These are phyloP conservation scores for Alternaria dauci DNA, from an alignment of 2,329 filamentous ascomycete species.

Conservation along the genomic window DNA sequence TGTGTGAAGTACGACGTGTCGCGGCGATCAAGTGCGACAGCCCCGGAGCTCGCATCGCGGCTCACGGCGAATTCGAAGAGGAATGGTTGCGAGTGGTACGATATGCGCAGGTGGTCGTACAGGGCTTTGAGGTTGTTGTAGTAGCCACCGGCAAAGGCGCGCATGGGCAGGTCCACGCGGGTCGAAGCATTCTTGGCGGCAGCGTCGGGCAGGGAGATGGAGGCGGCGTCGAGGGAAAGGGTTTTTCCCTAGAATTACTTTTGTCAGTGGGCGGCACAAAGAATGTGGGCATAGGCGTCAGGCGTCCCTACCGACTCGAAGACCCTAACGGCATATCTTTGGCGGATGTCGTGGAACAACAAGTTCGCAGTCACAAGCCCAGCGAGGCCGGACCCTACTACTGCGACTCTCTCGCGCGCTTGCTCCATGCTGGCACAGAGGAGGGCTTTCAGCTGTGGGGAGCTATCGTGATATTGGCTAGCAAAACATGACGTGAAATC, in stretches of 20 bases:
- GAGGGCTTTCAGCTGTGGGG: not conserved
- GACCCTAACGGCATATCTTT: constrained; percentile 55
- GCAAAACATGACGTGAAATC: not conserved
- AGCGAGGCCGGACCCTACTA: constrained; percentile 61
- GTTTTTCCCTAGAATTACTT: constrained; percentile 49
- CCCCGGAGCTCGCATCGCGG: constrained; percentile 8
- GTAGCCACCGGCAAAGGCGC: constrained; percentile 61
- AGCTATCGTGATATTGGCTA: not conserved
- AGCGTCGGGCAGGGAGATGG: constrained; percentile 48
- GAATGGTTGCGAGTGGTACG: constrained; percentile 61
- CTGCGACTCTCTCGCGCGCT: constrained; percentile 46
- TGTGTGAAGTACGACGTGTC: constrained; percentile 60
- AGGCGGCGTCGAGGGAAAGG: constrained; percentile 58
- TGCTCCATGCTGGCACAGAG: constrained; percentile 13
- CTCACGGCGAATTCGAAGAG: constrained; percentile 60
- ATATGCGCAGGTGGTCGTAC: constrained; percentile 64
- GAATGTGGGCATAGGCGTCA: not conserved
- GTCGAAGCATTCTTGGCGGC: constrained; percentile 30
- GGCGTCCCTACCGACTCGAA: constrained; percentile 55
- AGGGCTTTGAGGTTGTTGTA: constrained; percentile 65
- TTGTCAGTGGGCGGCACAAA: not conserved
- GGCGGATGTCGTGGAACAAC: constrained; percentile 51
- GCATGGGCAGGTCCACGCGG: constrained; percentile 62
- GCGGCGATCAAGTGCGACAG: not conserved
- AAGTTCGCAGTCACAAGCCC: constrained; percentile 59